phyloP scores from a whole-genome alignment of 2,329 filamentous ascomycete species.

The Xylariales sp. region DNA sequence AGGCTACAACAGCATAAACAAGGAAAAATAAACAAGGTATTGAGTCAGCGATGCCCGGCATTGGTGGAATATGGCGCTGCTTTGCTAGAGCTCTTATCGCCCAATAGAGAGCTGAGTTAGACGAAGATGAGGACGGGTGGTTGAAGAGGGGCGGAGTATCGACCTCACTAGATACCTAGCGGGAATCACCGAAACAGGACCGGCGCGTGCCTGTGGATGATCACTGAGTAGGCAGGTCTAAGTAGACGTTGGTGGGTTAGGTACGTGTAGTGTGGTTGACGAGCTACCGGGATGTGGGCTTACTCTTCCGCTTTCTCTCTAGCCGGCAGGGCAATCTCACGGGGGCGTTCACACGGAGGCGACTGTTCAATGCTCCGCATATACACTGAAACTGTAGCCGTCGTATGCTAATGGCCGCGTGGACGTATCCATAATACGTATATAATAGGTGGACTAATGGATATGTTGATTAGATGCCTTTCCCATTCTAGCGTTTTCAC shows the following conservation, averaged over 20 bases:
- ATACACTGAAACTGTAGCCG: too few species aligned
- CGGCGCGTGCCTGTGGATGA: not conserved
- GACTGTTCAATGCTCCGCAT: not conserved
- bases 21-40: not conserved
- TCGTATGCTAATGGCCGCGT: too few species aligned
- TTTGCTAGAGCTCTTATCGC: conserved; percentile 18
- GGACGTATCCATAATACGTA: too few species aligned
- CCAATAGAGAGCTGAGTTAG: conserved; percentile 15
- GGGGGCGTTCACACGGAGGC: not conserved
- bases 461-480: too few species aligned
- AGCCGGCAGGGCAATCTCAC: not conserved
- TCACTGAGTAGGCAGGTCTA: not conserved
- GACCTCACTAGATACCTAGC: not conserved
- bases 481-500: too few species aligned
- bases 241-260: not conserved
- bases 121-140: not conserved
- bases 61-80: conserved; percentile 8
- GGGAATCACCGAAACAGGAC: not conserved
- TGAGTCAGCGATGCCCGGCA: not conserved
- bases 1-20: conserved; percentile 2
- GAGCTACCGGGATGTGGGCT: conserved; percentile 14
- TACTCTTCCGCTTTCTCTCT: conserved; percentile 5
- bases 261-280: not conserved
- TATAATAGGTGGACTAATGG: too few species aligned
- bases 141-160: not conserved